Evolutionary conservation across 225 moss, liverwort and hornwort species (phyloP).

Genomic region (Straminergon stramineum): DNA sequence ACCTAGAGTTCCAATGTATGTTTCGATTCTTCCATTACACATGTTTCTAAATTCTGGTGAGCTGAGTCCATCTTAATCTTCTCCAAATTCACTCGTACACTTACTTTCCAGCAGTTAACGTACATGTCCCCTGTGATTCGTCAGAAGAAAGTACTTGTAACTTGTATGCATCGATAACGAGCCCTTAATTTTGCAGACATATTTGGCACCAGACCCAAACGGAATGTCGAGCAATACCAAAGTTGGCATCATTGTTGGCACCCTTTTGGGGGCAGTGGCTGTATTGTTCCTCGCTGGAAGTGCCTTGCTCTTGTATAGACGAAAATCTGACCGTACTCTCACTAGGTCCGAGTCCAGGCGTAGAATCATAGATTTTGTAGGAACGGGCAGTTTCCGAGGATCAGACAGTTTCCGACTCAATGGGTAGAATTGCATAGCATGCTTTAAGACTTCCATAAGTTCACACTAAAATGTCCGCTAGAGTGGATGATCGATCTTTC

Average conservation of each 20-base stretch:
- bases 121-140: neutral
- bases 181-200: constrained; percentile 8
- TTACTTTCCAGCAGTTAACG: neutral
- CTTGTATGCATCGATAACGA: neutral
- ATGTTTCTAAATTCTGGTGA: neutral
- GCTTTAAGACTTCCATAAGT: neutral
- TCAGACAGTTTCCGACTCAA: constrained; percentile 16
- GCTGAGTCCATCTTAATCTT: neutral
- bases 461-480: neutral
- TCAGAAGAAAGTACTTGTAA: neutral
- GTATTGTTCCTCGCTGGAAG: constrained; percentile 19
- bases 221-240: constrained; percentile 16
- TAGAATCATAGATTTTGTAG: constrained; percentile 27
- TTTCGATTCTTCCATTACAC: neutral
- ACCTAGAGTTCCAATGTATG: neutral
- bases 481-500: neutral
- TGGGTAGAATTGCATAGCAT: neutral
- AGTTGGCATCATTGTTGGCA: constrained; percentile 27
- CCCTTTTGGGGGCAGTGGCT: constrained; percentile 21
- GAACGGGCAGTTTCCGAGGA: constrained; percentile 23
- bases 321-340: neutral
- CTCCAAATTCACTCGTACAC: neutral
- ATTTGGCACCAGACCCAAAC: constrained; percentile 33
- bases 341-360: constrained; percentile 34
- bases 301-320: constrained; percentile 16